phyloP scores from a whole-genome alignment of 352 stramenopile species.

The Phytophthora idaei region DNA sequence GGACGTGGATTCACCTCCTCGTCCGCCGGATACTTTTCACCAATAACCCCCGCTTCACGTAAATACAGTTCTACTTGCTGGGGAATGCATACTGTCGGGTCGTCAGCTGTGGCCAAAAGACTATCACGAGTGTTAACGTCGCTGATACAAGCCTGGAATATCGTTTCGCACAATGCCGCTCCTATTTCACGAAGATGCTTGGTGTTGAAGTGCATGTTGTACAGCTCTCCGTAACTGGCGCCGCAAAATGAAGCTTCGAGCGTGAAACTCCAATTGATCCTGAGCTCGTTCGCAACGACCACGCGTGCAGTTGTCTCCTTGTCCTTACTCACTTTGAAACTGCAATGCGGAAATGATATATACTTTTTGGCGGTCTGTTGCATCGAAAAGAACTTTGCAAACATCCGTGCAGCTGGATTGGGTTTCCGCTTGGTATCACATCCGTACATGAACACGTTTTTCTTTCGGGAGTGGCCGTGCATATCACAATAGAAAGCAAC shows the following conservation, averaged over 20 bases:
- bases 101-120: slow-evolving; percentile 37
- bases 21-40: slow-evolving; percentile 13
- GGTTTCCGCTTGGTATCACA: slow-evolving; percentile 91
- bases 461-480: slow-evolving; percentile 93
- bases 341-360: slow-evolving; percentile 72
- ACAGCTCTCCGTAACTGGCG: slow-evolving; percentile 65
- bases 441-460: slow-evolving; percentile 96
- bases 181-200: slow-evolving; percentile 58
- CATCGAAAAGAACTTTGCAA: slow-evolving; percentile 72
- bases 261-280: slow-evolving; percentile 82
- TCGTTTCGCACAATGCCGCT: slow-evolving; percentile 50
- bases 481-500: slow-evolving; percentile 91
- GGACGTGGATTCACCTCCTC: slow-evolving; percentile 20
- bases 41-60: slow-evolving; percentile 35
- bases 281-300: slow-evolving; percentile 80
- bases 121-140: slow-evolving; percentile 42
- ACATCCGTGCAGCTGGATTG: slow-evolving; percentile 71
- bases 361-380: slow-evolving; percentile 74
- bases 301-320: slow-evolving; percentile 86
- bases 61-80: slow-evolving; percentile 46
- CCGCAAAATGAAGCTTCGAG: slow-evolving; percentile 90
- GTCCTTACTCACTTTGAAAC: slow-evolving; percentile 82
- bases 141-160: slow-evolving; percentile 49
- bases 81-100: slow-evolving; percentile 42
- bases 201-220: slow-evolving; percentile 73